Evolutionary conservation across 179 eudicot species (phyloP).

Genomic region (Patellifolia procumbens): DNA sequence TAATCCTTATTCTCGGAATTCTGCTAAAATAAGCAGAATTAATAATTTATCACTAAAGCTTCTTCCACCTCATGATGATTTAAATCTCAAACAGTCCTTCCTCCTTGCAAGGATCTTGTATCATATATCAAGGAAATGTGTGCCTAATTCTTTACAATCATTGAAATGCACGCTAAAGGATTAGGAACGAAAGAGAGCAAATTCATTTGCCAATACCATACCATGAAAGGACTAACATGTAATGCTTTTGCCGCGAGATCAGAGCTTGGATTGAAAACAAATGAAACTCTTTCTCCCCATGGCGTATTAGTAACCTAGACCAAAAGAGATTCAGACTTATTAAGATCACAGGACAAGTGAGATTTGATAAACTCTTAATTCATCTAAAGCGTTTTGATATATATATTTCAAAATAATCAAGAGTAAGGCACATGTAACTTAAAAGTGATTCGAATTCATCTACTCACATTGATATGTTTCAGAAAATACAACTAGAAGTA

Average conservation of each 20-base stretch:
- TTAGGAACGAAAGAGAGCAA: neutral
- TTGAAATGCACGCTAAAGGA: neutral
- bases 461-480: no score
- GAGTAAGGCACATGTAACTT: neutral
- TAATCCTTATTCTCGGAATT: neutral
- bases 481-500: no score
- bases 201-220: conserved; percentile 24
- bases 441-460: neutral
- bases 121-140: neutral
- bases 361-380: neutral
- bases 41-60: neutral
- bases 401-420: neutral
- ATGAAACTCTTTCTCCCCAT: conserved; percentile 90
- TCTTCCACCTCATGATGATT: neutral
- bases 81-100: no score
- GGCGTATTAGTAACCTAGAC: conserved; percentile 92
- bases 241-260: conserved; percentile 80
- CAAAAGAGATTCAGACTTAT: conserved; percentile 11
- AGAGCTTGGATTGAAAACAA: conserved; percentile 65
- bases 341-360: neutral
- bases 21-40: no score
- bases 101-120: no score
- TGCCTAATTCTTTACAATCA: neutral
- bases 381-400: neutral
- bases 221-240: conserved; percentile 99